Evolutionary conservation across 306 rosid genomes (phyloP).

Genomic region (Malus asiatica): DNA sequence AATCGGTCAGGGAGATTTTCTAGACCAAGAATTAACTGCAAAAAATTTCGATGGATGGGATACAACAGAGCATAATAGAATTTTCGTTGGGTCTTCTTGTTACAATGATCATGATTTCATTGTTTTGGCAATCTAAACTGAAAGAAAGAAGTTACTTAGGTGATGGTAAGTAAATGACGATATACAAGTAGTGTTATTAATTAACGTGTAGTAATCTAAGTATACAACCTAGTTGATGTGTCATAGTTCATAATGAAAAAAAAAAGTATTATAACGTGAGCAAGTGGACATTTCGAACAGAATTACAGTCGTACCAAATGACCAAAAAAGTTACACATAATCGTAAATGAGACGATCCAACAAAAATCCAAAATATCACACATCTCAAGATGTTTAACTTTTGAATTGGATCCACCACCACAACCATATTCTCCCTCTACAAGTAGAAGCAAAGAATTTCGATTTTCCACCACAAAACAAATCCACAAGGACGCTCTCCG

Average conservation of each 20-base stretch:
- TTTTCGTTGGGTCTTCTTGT: background rate
- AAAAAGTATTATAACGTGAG: background rate
- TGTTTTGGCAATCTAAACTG: background rate
- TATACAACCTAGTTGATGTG: background rate
- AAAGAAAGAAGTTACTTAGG: background rate
- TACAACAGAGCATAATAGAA: no score
- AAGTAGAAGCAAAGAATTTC: conserved; percentile 16
- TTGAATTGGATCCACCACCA: conserved; percentile 9
- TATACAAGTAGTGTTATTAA: no score
- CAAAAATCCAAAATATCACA: conserved; percentile 13
- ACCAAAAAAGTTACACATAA: background rate
- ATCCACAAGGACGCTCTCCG: background rate
- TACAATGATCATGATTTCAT: background rate
- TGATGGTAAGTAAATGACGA: background rate
- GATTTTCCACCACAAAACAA: conserved; percentile 14
- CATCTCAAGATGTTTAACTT: conserved; percentile 7
- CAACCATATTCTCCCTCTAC: conserved; percentile 19
- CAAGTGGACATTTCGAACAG: conserved; percentile 1
- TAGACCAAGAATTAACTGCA: no score
- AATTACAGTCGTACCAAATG: conserved; percentile 14
- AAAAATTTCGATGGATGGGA: no score
- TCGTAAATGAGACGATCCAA: background rate
- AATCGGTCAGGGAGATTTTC: no score
- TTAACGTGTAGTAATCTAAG: background rate
- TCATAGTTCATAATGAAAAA: background rate